Base-by-base conservation (phyloP, 164 flowering plant species). In the Kalanchoe fedtschenkoi region DNA sequence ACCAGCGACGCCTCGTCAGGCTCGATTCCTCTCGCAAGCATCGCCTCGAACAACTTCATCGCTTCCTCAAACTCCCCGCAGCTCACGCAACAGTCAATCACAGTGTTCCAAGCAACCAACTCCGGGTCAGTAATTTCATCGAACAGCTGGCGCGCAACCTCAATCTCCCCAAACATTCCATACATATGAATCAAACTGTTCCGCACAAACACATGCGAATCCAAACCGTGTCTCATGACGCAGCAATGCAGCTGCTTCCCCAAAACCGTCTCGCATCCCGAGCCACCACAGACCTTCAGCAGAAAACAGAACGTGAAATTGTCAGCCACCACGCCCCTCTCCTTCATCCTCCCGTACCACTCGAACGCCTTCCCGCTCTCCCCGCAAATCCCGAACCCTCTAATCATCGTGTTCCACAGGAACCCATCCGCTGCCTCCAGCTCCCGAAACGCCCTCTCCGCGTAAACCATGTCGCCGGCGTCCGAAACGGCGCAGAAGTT, bases 361-460 rank as follows among this genome's bases (percentile, higher is more conserved):
- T 35, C 66, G 58, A 86, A 71, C 42, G 76, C 79, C 30, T 65
- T 70, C 15, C 46, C 59, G 5, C 72, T 69, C 11, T 66, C 56
- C 41, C 41, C 63, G 3, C 68, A 66, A 43, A 67, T 75, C 15
- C 74, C 83, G 56, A 78, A 73, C 16, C 86, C 86, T 60, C 86
- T 76, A 47, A 86, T 83, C 81, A 86, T 76, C n/a, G 85, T 78
- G 56, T 78, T 83, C 86, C 83, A 81, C 14, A 80, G 38, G 70
- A 85, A 83, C 75, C 80, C 81, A 77, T 83, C 84, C 38, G 91
- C 85, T 44, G 60, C 63, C 51, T 70, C 62, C 34, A 80, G 71
- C 34, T 63, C 68, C 6, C 71, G 69, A 66, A 81, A 83, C 30
- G 80, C 75, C 0, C 75, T 70, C 16, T 61, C 69, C 0, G 86